A percentile compares a stretch with the other conserved stretches of the same genome.
Conservation (phyloP, 345 rosid genomes). For the Cardamine chenopodiifolia region DNA sequence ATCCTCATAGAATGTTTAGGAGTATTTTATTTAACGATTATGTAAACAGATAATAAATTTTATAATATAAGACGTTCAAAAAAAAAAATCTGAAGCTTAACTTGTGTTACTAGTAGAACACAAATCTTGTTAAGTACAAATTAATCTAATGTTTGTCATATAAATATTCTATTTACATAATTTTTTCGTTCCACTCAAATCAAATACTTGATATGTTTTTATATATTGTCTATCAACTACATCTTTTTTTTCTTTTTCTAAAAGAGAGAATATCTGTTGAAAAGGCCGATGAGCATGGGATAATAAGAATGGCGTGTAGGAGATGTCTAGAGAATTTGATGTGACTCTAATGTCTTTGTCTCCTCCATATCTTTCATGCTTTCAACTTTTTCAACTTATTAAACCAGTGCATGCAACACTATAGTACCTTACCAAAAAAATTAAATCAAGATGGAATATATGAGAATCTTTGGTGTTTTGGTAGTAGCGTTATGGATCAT, state of each 20-base stretch:
- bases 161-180: neutral
- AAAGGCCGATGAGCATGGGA: conserved; percentile 38
- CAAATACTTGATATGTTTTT: neutral
- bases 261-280: neutral
- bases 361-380: conserved; percentile 41
- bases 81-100: neutral
- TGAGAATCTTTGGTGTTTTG: conserved; percentile 23
- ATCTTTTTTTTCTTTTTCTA: no score
- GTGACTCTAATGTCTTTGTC: conserved; percentile 36
- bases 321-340: conserved; percentile 40
- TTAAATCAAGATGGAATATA: neutral
- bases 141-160: neutral
- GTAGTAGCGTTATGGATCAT: conserved; percentile 25
- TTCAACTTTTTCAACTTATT: conserved; percentile 28
- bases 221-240: neutral
- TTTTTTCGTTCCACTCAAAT: neutral
- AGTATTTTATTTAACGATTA: no score
- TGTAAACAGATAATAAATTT: no score
- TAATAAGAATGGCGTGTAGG: conserved; percentile 32
- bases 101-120: neutral
- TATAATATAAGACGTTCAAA: no score
- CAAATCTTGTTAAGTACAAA: neutral
- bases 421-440: neutral
- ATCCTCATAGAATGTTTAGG: no score
- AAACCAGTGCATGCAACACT: conserved; percentile 31